phyloP scores from a whole-genome alignment of 176 grass and related monocot species.

The Musa schizocarpa region DNA sequence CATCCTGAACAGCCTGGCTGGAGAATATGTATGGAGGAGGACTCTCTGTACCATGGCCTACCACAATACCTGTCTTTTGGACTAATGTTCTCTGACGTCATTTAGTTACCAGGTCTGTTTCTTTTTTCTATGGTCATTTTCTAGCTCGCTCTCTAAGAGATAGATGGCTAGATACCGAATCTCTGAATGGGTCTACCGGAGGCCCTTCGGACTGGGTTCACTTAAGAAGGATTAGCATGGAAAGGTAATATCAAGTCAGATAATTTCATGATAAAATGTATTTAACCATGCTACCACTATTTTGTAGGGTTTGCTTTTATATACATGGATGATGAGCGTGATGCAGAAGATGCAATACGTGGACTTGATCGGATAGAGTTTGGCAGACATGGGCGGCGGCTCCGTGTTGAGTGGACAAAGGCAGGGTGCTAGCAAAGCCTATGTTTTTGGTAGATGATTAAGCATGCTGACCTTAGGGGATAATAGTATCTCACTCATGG shows the following conservation, averaged over 20 bases:
- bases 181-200: conserved; percentile 7
- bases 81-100: conserved; percentile 34
- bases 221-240: background rate
- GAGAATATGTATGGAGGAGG: conserved; percentile 65
- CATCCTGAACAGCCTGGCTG: conserved; percentile 59
- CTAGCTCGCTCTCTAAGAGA: conserved; percentile 28
- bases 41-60: conserved; percentile 52
- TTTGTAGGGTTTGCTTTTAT: conserved; percentile 85
- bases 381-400: conserved; percentile 68
- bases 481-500: too few relatives aligned
- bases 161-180: conserved; percentile 7
- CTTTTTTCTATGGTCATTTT: conserved; percentile 37
- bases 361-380: conserved; percentile 78
- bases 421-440: conserved; percentile 1
- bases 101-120: conserved; percentile 89
- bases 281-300: conserved; percentile 11
- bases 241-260: background rate
- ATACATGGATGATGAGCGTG: conserved; percentile 96
- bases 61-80: conserved; percentile 35
- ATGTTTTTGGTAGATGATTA: too few relatives aligned
- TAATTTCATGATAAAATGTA: background rate
- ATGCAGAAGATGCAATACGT: conserved; percentile 83
- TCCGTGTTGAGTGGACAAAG: conserved; percentile 94
- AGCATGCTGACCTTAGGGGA: too few relatives aligned
- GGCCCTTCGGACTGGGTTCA: background rate